Percentiles rank a stretch among this genome's conserved stretches.
Evolutionary conservation across 768 basidiomycete species (phyloP).

Genomic region (Psilocybe sp.): DNA sequence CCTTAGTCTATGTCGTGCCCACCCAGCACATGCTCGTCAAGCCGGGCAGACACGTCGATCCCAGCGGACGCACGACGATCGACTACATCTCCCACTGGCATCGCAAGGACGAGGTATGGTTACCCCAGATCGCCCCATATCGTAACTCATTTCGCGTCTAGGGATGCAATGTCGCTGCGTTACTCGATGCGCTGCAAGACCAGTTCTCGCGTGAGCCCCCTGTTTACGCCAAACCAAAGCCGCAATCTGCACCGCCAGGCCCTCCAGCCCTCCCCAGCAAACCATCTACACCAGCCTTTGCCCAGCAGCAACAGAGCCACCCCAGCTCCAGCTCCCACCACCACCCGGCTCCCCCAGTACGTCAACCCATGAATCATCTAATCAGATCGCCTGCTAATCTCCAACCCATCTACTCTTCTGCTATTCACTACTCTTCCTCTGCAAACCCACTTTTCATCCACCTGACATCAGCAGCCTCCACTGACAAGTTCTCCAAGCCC

Average conservation of each 20-base stretch:
- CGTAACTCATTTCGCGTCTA: slow-evolving; percentile 28
- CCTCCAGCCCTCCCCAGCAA: slow-evolving; percentile 33
- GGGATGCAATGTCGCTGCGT: slow-evolving; percentile 73
- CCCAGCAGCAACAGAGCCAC: neutral
- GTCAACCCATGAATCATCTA: too few species aligned
- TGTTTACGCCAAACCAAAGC: slow-evolving; percentile 79
- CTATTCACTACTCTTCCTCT: neutral
- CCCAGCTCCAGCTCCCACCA: too few species aligned
- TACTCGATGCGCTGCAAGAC: slow-evolving; percentile 76
- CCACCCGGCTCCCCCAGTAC: too few species aligned
- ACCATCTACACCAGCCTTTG: slow-evolving; percentile 18
- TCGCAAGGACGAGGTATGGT: slow-evolving; percentile 76
- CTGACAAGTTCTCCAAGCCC: neutral
- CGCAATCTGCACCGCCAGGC: slow-evolving; percentile 12
- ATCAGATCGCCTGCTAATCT: neutral
- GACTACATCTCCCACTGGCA: slow-evolving; percentile 78
- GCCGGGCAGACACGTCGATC: slow-evolving; percentile 71
- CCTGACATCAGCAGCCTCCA: neutral
- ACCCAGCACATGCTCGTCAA: slow-evolving; percentile 88
- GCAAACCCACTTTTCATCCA: neutral
- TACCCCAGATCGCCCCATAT: slow-evolving; percentile 1
- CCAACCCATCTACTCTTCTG: slow-evolving; percentile 4
- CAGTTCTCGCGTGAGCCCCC: slow-evolving; percentile 87
- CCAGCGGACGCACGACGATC: slow-evolving; percentile 69
- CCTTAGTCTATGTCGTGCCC: slow-evolving; percentile 89